These are phyloP conservation scores for Paramecium sonneborni DNA, from an alignment of 73 alveolate species.

Conservation along the genomic window DNA sequence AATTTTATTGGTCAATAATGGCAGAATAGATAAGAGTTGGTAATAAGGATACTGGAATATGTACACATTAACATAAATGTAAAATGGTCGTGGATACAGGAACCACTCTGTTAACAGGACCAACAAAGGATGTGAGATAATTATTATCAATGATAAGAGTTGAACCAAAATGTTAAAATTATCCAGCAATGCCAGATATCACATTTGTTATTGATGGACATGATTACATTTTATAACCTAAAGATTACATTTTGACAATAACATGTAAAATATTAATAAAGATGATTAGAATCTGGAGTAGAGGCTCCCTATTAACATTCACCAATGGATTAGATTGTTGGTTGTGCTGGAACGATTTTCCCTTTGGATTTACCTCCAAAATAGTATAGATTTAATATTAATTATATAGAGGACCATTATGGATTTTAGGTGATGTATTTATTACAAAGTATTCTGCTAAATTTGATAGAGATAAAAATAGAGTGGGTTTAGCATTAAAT, in stretches of 20 bases:
- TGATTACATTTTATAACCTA: slow-evolving; percentile 51
- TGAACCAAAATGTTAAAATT: slow-evolving; percentile 47
- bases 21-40: slow-evolving; percentile 66
- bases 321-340: slow-evolving; percentile 42
- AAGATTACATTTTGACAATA: slow-evolving; percentile 69
- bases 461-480: slow-evolving; percentile 80
- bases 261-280: neutral
- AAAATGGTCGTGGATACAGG: slow-evolving; percentile 70
- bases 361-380: slow-evolving; percentile 42
- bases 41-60: slow-evolving; percentile 55
- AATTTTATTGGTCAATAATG: slow-evolving; percentile 70
- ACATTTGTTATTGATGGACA: slow-evolving; percentile 71
- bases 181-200: slow-evolving; percentile 54
- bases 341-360: slow-evolving; percentile 52
- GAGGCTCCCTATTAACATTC: slow-evolving; percentile 64
- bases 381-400: neutral
- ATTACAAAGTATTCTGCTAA: slow-evolving; percentile 75
- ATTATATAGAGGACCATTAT: slow-evolving; percentile 55
- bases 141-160: slow-evolving; percentile 57
- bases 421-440: slow-evolving; percentile 79
- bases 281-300: neutral
- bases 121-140: slow-evolving; percentile 57
- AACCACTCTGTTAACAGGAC: slow-evolving; percentile 71
- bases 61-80: slow-evolving; percentile 57
- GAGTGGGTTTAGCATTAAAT: slow-evolving; percentile 74